phyloP scores from a whole-genome alignment of 495 filamentous ascomycete genomes.

The Chaetomidium leptoderma region DNA sequence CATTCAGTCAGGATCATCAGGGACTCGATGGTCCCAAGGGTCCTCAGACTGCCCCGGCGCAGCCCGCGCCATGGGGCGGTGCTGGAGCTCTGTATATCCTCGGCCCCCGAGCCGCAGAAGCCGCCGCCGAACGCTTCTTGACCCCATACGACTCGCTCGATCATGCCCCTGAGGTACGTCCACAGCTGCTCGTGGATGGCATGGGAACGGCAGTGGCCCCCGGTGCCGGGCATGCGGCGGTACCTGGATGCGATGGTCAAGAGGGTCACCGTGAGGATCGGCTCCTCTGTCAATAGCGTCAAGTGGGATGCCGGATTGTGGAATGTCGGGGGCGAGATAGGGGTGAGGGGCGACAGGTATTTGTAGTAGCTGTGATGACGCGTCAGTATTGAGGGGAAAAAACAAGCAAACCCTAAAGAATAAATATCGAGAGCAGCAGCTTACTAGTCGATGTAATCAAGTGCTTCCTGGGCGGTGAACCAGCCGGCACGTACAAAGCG shows the following conservation, averaged over 20 bases:
- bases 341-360: constrained; percentile 83
- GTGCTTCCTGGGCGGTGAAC: constrained; percentile 90
- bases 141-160: constrained; percentile 89
- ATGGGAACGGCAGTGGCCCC: constrained; percentile 75
- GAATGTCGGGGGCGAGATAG: constrained; percentile 82
- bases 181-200: constrained; percentile 96
- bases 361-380: constrained; percentile 73
- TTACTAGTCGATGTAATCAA: constrained; percentile 89
- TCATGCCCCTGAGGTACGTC: constrained; percentile 89
- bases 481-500: constrained; percentile 92
- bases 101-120: constrained; percentile 71
- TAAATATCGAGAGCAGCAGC: constrained; percentile 20
- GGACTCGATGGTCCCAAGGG: constrained; percentile 89
- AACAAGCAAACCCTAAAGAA: not conserved
- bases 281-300: constrained; percentile 79
- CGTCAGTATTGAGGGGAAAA: constrained; percentile 11
- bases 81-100: constrained; percentile 59
- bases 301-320: constrained; percentile 67
- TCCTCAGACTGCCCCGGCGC: constrained; percentile 74
- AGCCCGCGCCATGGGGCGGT: constrained; percentile 55
- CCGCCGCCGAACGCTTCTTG: constrained; percentile 90
- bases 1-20: constrained; percentile 92
- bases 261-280: constrained; percentile 83
- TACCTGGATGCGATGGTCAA: constrained; percentile 89
- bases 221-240: constrained; percentile 70